phyloP scores from a whole-genome alignment of 2,329 filamentous ascomycete genomes.

The Colletotrichum acutatum region DNA sequence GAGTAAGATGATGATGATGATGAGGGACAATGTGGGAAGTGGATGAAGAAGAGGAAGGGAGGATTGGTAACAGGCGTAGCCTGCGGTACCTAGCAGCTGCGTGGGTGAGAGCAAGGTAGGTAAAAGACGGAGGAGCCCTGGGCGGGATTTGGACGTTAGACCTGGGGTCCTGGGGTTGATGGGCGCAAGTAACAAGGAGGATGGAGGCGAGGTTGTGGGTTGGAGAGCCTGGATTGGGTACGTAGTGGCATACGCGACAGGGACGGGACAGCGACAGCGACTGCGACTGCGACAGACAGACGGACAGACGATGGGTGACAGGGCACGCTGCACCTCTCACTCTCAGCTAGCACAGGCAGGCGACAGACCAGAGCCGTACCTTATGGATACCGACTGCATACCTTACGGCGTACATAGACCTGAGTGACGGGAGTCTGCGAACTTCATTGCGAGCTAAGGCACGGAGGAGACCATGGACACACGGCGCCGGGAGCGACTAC shows the following conservation, averaged over 20 bases:
- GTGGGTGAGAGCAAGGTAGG: slow-evolving; percentile 1
- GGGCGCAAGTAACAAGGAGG: slow-evolving; percentile 33
- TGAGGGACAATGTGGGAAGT: neutral
- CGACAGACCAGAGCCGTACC: no score
- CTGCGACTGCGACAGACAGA: no score
- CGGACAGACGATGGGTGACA: neutral
- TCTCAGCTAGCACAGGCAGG: no score
- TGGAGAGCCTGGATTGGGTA: slow-evolving; percentile 27
- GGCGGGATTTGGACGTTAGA: slow-evolving; percentile 23
- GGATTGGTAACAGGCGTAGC: slow-evolving; percentile 32
- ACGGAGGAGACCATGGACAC: neutral
- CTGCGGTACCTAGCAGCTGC: neutral
- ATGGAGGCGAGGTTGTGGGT: slow-evolving; percentile 33
- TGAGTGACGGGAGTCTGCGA: no score
- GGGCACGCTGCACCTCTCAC: no score
- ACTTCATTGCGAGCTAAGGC: no score
- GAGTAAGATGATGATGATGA: neutral
- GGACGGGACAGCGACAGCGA: slow-evolving; percentile 8
- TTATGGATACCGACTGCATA: no score
- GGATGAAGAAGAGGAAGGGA: neutral
- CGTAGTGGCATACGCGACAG: neutral
- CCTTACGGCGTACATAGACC: no score
- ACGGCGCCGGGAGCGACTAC: neutral
- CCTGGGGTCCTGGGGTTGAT: slow-evolving; percentile 42
- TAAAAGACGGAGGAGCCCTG: neutral